phyloP scores from a whole-genome alignment of 108 stramenopile species.

The Nitzschia putrida region DNA sequence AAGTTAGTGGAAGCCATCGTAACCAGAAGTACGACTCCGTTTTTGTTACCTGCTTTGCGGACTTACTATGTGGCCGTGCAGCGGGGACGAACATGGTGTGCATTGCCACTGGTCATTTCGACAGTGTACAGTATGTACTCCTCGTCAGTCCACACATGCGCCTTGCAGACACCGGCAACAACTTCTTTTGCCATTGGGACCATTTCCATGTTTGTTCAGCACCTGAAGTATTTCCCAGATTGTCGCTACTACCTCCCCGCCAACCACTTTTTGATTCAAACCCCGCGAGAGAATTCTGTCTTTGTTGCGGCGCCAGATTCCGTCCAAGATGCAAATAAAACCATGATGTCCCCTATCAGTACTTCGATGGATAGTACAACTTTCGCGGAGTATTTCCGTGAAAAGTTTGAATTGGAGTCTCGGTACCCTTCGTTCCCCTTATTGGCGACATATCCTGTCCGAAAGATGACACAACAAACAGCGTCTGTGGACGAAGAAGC shows the following conservation, averaged over 20 bases:
- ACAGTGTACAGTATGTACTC: too few relatives aligned
- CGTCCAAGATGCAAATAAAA: neutral
- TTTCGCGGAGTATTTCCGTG: too few relatives aligned
- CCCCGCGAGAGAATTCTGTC: neutral
- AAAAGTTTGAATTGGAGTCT: too few relatives aligned
- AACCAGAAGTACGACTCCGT: neutral
- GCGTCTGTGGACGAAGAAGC: too few relatives aligned
- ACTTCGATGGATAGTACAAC: too few relatives aligned
- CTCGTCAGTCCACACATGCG: too few relatives aligned
- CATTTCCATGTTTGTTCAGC: neutral
- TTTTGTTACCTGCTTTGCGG: neutral
- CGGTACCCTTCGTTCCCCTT: too few relatives aligned
- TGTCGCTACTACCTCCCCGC: neutral
- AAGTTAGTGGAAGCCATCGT: slow-evolving; percentile 4
- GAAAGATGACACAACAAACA: too few relatives aligned
- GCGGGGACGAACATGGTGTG: neutral
- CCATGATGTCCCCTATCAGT: too few relatives aligned
- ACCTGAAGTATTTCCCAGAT: neutral
- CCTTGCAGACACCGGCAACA: too few relatives aligned
- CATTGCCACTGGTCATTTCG: too few relatives aligned
- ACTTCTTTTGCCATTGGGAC: neutral
- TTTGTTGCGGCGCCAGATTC: neutral
- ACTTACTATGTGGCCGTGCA: neutral
- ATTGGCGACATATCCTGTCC: too few relatives aligned
- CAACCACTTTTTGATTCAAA: neutral